A percentile compares a stretch with the other conserved stretches of the same genome.
phyloP scores from a whole-genome alignment of 306 rosid genomes.

The Luffa aegyptiaca region DNA sequence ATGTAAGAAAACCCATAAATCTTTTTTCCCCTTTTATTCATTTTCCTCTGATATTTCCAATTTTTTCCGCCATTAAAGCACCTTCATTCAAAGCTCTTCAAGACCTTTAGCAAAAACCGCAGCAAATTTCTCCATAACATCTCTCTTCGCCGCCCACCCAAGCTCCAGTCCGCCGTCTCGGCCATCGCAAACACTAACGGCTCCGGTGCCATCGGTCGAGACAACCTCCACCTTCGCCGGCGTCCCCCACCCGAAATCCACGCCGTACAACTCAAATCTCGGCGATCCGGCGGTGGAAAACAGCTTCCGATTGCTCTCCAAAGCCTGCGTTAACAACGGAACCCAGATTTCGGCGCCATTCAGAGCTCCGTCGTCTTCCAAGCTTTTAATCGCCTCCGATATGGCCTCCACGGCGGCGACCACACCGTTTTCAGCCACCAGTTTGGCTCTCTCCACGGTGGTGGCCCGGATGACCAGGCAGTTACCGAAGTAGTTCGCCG shows the following conservation, averaged over 20 bases:
- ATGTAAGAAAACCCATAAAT: no score
- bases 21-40: no score
- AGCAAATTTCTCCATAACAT: constrained; percentile 14
- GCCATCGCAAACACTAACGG: neutral
- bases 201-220: neutral
- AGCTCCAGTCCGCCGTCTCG: constrained; percentile 20
- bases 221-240: constrained; percentile 19
- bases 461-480: neutral
- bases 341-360: neutral
- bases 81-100: neutral
- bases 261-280: constrained; percentile 14
- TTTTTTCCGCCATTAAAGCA: no score
- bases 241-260: constrained; percentile 41
- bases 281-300: constrained; percentile 16
- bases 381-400: neutral
- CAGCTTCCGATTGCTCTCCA: neutral
- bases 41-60: no score
- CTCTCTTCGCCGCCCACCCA: constrained; percentile 11
- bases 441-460: neutral
- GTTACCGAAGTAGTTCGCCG: neutral
- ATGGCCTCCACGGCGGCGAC: neutral
- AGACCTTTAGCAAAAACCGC: constrained; percentile 11
- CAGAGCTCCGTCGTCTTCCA: neutral
- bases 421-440: neutral
- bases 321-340: neutral